Base-by-base conservation (phyloP, 1,284 basidiomycete species). In the Ganoderma leucocontextum region DNA sequence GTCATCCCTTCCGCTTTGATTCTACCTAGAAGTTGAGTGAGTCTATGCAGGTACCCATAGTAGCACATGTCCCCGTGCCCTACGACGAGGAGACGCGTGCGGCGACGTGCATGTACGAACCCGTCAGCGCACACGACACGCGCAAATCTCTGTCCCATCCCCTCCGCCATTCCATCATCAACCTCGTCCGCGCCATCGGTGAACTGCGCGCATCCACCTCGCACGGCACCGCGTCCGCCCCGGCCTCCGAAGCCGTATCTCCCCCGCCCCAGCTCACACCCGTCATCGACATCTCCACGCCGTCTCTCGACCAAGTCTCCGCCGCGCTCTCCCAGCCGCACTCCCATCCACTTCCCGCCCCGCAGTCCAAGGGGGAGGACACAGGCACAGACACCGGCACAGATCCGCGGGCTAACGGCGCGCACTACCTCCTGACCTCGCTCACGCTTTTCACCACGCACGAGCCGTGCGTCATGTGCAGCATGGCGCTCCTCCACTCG, bases 381-480 rank as follows among this genome's bases (percentile, higher is more conserved):
- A 17, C 60, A 6, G 29, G 42, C 1, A 65, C 67, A 47, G 62
- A 33, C 58, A 78, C 74, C 25, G n/a, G n/a, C 47, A 49, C 22
- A 17, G 41, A 41, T 5, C 17, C 41, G 22, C 47, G 38, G 17
- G 80, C 77, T 49, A 94, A 93, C 75, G 92, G 92, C 15, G 83
- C 88, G 4, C 91, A 92, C 77, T 98, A 98, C 80, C 90, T 98
- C 39, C 85, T 98, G 47, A 98, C 95, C 0, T 89, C 89, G 0
- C 85, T 91, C 36, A 89, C 90, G 1, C 83, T 98, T 25, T 98
- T 98, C 82, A 88, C 90, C 62, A 95, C 95, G 2, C 96, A 98
- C 79, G 96, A 98, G 75, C 96, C 96, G 2, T 98, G 96, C 75
- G 87, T 98, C 67, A 95, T 98, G 93, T 98, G 97, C 78, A 89